A percentile compares a stretch with the other conserved stretches of the same genome.
phyloP scores from a whole-genome alignment of 306 rosid genomes.

The Quercus dentata region DNA sequence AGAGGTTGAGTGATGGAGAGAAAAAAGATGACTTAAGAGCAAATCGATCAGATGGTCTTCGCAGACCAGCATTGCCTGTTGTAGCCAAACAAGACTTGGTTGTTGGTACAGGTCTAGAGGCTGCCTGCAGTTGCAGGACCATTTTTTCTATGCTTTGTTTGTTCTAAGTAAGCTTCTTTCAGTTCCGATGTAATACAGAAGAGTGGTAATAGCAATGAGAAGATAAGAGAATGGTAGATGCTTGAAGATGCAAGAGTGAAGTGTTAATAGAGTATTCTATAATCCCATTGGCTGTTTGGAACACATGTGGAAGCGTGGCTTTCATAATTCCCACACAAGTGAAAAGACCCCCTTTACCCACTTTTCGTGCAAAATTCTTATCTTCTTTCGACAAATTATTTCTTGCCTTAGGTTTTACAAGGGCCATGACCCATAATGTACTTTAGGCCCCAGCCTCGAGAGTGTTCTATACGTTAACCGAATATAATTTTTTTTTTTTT shows the following conservation, averaged over 20 bases:
- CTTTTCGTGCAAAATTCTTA: neutral
- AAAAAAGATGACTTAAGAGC: constrained; percentile 53
- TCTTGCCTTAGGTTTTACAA: too few relatives aligned
- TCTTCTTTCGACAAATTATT: neutral
- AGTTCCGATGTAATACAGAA: neutral
- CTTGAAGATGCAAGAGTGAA: neutral
- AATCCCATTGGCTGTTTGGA: neutral
- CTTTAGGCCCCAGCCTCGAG: too few relatives aligned
- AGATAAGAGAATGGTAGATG: constrained; percentile 18
- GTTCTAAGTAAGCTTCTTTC: neutral
- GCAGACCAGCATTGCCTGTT: constrained; percentile 33
- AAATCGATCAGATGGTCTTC: constrained; percentile 24
- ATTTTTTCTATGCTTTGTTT: constrained; percentile 24
- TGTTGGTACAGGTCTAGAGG: constrained; percentile 1
- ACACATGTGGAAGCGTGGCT: constrained; percentile 29
- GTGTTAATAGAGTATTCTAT: neutral
- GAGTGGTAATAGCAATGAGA: neutral
- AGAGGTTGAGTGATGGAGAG: constrained; percentile 39
- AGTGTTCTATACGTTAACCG: too few relatives aligned
- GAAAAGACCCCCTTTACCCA: neutral
- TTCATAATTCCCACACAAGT: constrained; percentile 17
- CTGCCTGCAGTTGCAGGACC: constrained; percentile 53
- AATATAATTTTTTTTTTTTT: too few relatives aligned
- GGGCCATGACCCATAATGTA: too few relatives aligned
- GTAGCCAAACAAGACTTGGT: constrained; percentile 23